Percentiles rank a stretch among this genome's conserved stretches.
Conservation (phyloP, 1,139 yeast species). For the Casaregolazyma suthepensis region DNA sequence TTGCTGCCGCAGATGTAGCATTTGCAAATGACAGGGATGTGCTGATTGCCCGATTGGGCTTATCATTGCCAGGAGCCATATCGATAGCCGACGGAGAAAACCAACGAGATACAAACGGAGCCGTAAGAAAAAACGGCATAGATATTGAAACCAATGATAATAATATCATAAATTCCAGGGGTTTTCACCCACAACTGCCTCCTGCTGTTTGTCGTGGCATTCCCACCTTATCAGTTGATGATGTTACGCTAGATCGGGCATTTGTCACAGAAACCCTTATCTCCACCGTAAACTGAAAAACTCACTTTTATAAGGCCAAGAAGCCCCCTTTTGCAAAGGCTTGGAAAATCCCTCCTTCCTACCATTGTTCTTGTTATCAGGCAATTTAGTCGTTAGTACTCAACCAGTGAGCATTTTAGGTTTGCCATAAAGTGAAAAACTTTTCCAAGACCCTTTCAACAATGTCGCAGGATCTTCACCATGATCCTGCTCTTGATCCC, state of each 20-base stretch:
- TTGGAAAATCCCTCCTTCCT: background rate
- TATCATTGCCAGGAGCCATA: background rate
- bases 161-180: background rate
- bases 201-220: background rate
- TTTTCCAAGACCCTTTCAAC: background rate
- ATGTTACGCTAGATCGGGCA: background rate
- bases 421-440: background rate
- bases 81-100: background rate
- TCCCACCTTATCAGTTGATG: background rate
- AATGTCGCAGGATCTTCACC: slow-evolving; percentile 4
- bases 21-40: background rate
- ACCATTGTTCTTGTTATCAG: too few species aligned
- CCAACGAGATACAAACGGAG: background rate
- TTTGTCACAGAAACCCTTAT: background rate
- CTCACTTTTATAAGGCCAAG: background rate
- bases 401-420: background rate
- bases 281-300: background rate
- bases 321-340: background rate
- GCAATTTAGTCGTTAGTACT: too few species aligned
- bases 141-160: background rate
- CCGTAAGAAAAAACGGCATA: background rate
- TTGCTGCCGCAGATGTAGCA: background rate
- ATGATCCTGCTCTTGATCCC: slow-evolving; percentile 29
- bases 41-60: background rate
- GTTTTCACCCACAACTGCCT: background rate